A percentile compares a stretch with the other conserved stretches of the same genome.
Evolutionary conservation across 345 rosid genomes (phyloP).

Genomic region (Euphorbia peplus): DNA sequence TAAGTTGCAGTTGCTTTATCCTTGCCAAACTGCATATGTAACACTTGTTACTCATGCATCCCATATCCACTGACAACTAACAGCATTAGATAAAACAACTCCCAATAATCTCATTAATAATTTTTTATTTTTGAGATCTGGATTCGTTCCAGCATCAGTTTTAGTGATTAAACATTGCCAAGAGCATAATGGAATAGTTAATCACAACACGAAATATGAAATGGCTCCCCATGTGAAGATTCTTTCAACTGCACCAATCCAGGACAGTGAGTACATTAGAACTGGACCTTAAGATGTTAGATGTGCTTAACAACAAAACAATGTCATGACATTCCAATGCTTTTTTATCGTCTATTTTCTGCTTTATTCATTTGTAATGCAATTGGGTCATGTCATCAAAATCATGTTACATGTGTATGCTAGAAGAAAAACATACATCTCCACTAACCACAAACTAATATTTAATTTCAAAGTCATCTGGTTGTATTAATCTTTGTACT

Average conservation of each 20-base stretch:
- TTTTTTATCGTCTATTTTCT: not conserved
- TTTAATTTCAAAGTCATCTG: not conserved
- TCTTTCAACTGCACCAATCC: not conserved
- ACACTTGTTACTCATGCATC: conserved; percentile 28
- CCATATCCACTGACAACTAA: not conserved
- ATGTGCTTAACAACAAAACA: not conserved
- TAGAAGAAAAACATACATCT: not conserved
- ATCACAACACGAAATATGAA: not conserved
- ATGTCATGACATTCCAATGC: not conserved
- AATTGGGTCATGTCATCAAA: not conserved
- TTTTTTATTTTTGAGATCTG: not conserved
- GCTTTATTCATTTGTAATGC: not conserved
- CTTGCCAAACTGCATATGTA: conserved; percentile 65
- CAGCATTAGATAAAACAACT: not conserved
- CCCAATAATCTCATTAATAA: not conserved
- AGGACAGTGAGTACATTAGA: not conserved
- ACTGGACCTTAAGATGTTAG: not conserved
- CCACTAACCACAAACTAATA: not conserved
- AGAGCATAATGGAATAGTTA: not conserved
- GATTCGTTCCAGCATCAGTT: not conserved
- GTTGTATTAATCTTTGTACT: not conserved
- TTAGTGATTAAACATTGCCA: not conserved
- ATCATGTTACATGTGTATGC: not conserved
- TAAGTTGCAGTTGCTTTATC: conserved; percentile 84
- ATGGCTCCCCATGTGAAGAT: not conserved